Base-by-base conservation (phyloP, 2,329 filamentous ascomycete species). In the Alternaria viburni region DNA sequence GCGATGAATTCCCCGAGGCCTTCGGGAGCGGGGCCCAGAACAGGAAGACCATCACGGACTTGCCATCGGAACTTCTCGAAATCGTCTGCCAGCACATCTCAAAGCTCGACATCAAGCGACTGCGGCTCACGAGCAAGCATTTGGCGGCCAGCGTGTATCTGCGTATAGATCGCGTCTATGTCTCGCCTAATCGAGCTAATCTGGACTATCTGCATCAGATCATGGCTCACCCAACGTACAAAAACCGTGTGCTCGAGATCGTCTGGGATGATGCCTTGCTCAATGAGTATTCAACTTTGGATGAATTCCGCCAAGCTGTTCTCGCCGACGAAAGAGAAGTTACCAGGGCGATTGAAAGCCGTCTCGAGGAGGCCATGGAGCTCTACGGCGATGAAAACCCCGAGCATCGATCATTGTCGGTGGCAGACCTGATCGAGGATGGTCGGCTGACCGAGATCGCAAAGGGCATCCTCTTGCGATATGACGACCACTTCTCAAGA, bases 211-310 rank as follows among this genome's bases (percentile, higher is more conserved):
- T 81, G 21, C 70, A 74, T 3, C 70, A 74, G 13, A 69, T 84
- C 54, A 77, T 82, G 9, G 65, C 77, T 10, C 77, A 83, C 62
- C 73, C 78, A 5, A 59, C 45, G 1, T 79, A 80, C 52, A 74
- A 77, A 5, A 49, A 66, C 1, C 43, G 62, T 1, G 69, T 84
- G 8, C 64, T 51, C 4, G 81, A 84, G 58, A 75, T 84, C 6
- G 73, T 85, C 32, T 83, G 77, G 77, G 78, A 83, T 23, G 79
- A 81, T 54, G 69, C 71, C n/a, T 68, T 71, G n/a, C 67, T 77
- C 23, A 59, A 66, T 7, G 62, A 68, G n/a, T 72, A 68, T 54
- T 52, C 67, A 2, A 64, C 67, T 0, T 17, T 71, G 25, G 57
- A 68, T 2, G 32, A 43, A 5, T 74, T 70, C 28, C 49, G 52